These are phyloP conservation scores for Endothia cerciana DNA, from an alignment of 2,329 filamentous ascomycete genomes.

Conservation along the genomic window DNA sequence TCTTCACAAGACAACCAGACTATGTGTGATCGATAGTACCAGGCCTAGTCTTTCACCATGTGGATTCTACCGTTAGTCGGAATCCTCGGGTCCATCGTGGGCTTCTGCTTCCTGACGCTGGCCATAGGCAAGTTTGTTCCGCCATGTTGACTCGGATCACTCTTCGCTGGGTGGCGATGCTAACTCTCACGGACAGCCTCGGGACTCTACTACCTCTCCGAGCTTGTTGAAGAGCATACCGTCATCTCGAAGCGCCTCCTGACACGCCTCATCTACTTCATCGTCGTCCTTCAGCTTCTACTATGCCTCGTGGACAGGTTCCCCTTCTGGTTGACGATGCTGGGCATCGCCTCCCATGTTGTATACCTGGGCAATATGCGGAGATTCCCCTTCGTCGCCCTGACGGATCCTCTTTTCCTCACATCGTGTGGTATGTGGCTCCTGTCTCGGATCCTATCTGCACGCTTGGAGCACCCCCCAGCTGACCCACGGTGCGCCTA, in stretches of 20 bases:
- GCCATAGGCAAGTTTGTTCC: slow-evolving; percentile 71
- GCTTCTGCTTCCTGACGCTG: slow-evolving; percentile 92
- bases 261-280: slow-evolving; percentile 79
- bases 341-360: slow-evolving; percentile 80
- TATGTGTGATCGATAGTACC: slow-evolving; percentile 7
- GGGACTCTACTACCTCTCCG: slow-evolving; percentile 97
- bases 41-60: slow-evolving; percentile 60
- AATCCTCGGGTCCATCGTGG: slow-evolving; percentile 82
- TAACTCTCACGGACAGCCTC: slow-evolving; percentile 65
- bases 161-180: slow-evolving; percentile 2
- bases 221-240: slow-evolving; percentile 97
- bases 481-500: slow-evolving; percentile 38
- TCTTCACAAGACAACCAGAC: slow-evolving; percentile 5
- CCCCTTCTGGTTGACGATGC: slow-evolving; percentile 71
- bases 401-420: slow-evolving; percentile 86
- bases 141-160: not conserved
- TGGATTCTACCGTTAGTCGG: slow-evolving; percentile 94
- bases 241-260: slow-evolving; percentile 89
- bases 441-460: not conserved
- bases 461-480: not conserved
- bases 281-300: slow-evolving; percentile 74
- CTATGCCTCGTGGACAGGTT: slow-evolving; percentile 85
- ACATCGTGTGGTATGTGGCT: slow-evolving; percentile 71
- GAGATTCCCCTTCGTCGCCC: slow-evolving; percentile 75
- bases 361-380: slow-evolving; percentile 88